Evolutionary conservation across 257 asterid species (phyloP).

Genomic region (Solanum pimpinellifolium): DNA sequence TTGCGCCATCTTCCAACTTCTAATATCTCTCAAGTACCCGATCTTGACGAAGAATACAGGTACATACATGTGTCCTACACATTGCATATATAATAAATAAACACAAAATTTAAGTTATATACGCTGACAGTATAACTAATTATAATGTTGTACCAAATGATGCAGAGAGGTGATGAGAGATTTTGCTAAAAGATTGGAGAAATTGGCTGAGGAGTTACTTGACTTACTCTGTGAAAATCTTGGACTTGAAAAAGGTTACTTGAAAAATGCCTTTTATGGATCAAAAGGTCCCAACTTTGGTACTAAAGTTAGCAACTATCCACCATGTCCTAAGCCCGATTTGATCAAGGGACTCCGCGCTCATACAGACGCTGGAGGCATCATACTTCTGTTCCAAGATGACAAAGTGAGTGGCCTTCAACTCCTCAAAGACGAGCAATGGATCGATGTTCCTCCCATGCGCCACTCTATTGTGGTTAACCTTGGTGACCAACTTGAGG

Average conservation of each 20-base stretch:
- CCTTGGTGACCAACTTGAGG: conserved; percentile 66
- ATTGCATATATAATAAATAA: too few species aligned
- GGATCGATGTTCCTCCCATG: conserved; percentile 56
- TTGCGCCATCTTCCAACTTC: conserved; percentile 4
- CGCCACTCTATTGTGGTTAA: conserved; percentile 54
- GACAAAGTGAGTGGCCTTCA: conserved; percentile 57
- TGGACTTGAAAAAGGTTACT: conserved; percentile 42
- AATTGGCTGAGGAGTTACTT: conserved; percentile 36
- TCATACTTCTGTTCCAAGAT: conserved; percentile 52
- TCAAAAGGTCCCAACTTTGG: conserved; percentile 44
- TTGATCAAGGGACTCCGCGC: conserved; percentile 48
- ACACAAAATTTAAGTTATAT: background rate
- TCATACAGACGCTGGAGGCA: conserved; percentile 69
- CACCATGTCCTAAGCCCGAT: conserved; percentile 51
- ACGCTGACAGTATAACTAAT: background rate
- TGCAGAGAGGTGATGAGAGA: conserved; percentile 54
- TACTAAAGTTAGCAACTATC: conserved; percentile 64
- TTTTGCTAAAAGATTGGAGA: conserved; percentile 38
- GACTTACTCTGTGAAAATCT: conserved; percentile 49
- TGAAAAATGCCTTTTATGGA: conserved; percentile 35
- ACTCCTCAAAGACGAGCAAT: conserved; percentile 40
- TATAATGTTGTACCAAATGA: background rate
- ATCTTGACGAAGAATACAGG: conserved; percentile 9
- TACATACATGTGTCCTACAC: background rate
- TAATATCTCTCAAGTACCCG: conserved; percentile 3